Conservation (phyloP, 2,329 filamentous ascomycete genomes). For the Sporothrix schenckii region DNA sequence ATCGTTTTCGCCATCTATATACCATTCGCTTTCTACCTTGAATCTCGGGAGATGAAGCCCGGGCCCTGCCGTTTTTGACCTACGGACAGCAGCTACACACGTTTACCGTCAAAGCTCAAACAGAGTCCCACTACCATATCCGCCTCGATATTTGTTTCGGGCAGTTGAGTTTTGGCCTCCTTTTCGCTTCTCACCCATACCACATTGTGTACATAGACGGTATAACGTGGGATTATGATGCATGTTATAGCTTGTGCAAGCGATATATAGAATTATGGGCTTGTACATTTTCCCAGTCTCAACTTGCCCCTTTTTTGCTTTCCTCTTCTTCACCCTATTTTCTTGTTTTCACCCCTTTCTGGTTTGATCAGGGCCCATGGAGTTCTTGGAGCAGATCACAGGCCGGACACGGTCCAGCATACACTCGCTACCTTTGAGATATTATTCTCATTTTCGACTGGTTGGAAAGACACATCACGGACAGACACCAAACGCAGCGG, state of each 20-base stretch:
- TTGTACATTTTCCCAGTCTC: not conserved
- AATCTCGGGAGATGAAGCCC: not conserved
- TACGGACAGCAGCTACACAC: not conserved
- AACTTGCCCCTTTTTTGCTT: slow-evolving; percentile 30
- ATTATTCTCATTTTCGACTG: slow-evolving; percentile 38
- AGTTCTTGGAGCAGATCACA: slow-evolving; percentile 52
- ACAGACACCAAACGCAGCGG: slow-evolving; percentile 6
- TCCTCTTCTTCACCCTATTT: not conserved
- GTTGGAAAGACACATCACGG: slow-evolving; percentile 34
- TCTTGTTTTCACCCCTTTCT: slow-evolving; percentile 40
- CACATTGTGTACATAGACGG: slow-evolving; percentile 51
- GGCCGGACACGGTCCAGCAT: slow-evolving; percentile 45
- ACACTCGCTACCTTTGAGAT: slow-evolving; percentile 51
- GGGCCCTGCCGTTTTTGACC: no score
- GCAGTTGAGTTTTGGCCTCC: slow-evolving; percentile 39
- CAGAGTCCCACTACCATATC: slow-evolving; percentile 21
- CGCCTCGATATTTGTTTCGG: slow-evolving; percentile 34
- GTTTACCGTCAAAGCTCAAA: not conserved
- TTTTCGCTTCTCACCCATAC: slow-evolving; percentile 36
- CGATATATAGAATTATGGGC: slow-evolving; percentile 51
- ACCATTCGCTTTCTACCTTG: slow-evolving; percentile 8
- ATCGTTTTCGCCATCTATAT: slow-evolving; percentile 1
- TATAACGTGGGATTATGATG: slow-evolving; percentile 51
- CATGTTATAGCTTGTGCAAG: slow-evolving; percentile 54
- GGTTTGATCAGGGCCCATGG: slow-evolving; percentile 43